A percentile compares a stretch with the other conserved stretches of the same genome.
Conservation (phyloP, 164 flowering plant species). For the grape (Vitis vinifera) region DNA sequence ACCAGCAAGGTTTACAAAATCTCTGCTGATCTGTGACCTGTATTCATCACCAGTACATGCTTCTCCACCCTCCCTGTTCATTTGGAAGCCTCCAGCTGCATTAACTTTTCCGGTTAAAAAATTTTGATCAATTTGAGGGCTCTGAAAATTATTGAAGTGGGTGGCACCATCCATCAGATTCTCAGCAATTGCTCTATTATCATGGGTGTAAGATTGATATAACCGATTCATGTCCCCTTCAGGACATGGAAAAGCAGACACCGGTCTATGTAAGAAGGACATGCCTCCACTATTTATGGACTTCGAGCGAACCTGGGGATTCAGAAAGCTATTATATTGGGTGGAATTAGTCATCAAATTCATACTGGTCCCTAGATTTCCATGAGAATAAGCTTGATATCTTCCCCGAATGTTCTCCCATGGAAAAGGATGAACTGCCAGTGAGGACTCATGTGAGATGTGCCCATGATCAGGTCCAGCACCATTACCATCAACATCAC, state of each 20-base stretch:
- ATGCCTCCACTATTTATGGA: conserved; percentile 1
- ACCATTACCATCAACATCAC: not conserved
- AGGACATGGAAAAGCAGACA: not conserved
- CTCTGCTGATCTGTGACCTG: not conserved
- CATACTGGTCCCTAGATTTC: not conserved
- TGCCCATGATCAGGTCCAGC: conserved; percentile 4
- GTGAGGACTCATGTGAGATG: not conserved
- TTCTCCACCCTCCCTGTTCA: conserved; percentile 5
- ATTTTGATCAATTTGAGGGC: conserved; percentile 1
- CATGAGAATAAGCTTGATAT: not conserved
- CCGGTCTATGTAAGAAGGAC: not conserved
- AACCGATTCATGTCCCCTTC: not conserved
- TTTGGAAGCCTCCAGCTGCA: not conserved
- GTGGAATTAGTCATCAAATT: conserved; percentile 1
- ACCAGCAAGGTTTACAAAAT: not conserved
- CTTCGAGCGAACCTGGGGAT: not conserved
- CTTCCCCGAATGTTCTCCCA: not conserved
- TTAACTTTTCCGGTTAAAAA: not conserved
- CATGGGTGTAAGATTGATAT: not conserved
- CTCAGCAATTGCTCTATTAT: not conserved
- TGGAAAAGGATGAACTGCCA: conserved; percentile 1
- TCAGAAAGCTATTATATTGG: conserved; percentile 1
- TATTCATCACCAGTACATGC: not conserved
- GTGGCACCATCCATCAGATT: conserved; percentile 2
- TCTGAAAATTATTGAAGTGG: conserved; percentile 4